Conservation (phyloP, 257 asterid species). For the Eustoma russellianum region DNA sequence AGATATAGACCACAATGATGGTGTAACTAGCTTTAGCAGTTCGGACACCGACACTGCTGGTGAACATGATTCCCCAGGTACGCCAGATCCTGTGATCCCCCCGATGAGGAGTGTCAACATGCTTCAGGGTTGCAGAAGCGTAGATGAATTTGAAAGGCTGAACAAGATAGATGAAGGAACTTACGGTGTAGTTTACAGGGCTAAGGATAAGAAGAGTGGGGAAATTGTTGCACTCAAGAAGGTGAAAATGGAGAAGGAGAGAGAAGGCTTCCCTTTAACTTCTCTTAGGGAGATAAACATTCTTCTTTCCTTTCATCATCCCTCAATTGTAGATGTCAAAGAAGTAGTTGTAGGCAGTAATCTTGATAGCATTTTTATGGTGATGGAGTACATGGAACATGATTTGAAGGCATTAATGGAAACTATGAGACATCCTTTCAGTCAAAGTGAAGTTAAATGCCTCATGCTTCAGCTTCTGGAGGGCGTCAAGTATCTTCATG, state of each 20-base stretch:
- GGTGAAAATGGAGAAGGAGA: conserved; percentile 84
- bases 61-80: conserved; percentile 32
- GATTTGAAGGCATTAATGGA: conserved; percentile 77
- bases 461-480: conserved; percentile 78
- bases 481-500: conserved; percentile 76
- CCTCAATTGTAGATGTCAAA: conserved; percentile 78
- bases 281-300: conserved; percentile 79
- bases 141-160: conserved; percentile 73
- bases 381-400: conserved; percentile 97
- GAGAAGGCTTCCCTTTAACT: conserved; percentile 86
- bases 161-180: conserved; percentile 92
- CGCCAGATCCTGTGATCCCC: conserved; percentile 39
- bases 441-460: conserved; percentile 83
- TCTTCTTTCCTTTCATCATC: conserved; percentile 69
- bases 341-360: conserved; percentile 77
- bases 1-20: conserved; percentile 28
- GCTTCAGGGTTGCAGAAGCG: conserved; percentile 92
- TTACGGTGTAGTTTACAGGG: conserved; percentile 79
- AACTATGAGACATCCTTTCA: conserved; percentile 67
- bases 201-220: conserved; percentile 74
- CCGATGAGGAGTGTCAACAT: conserved; percentile 61
- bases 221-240: conserved; percentile 86
- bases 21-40: conserved; percentile 30
- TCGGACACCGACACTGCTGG: conserved; percentile 50
- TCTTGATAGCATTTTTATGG: conserved; percentile 77